Percentiles rank a stretch among this genome's conserved stretches.
phyloP scores from a whole-genome alignment of 257 asterid species.

The Solanum dulcamara region DNA sequence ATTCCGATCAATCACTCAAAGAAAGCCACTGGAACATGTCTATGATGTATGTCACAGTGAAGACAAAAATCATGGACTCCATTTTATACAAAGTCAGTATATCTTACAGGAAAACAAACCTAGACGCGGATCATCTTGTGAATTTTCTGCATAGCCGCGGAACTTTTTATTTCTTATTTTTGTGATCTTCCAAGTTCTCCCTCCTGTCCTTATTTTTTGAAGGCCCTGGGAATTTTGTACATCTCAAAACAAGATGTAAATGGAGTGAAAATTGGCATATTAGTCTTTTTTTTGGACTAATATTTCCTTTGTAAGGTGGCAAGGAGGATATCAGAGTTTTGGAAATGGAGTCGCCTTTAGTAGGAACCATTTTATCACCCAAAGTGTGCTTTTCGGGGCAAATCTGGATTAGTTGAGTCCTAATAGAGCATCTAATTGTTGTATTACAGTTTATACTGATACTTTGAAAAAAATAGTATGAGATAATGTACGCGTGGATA shows the following conservation, averaged over 20 bases:
- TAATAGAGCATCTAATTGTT: no score
- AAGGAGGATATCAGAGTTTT: not conserved
- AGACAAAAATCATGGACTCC: not conserved
- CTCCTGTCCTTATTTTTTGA: not conserved
- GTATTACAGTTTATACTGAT: no score
- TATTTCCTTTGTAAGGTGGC: not conserved
- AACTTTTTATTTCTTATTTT: not conserved
- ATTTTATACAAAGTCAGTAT: not conserved
- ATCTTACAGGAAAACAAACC: not conserved
- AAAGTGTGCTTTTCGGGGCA: no score
- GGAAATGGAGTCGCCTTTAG: not conserved
- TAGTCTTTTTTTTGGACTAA: not conserved
- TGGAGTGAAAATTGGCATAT: not conserved
- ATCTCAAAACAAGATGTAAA: not conserved
- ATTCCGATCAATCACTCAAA: not conserved
- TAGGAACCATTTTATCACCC: not conserved
- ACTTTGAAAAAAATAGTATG: no score
- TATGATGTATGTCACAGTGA: not conserved
- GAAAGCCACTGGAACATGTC: not conserved
- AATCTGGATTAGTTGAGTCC: no score
- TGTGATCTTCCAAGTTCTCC: not conserved
- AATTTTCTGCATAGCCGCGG: not conserved
- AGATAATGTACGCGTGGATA: no score
- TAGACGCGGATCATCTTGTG: not conserved
- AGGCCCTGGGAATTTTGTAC: not conserved